Evolutionary conservation across 768 basidiomycete species (phyloP).

Genomic region (Leccinum rimulosum): DNA sequence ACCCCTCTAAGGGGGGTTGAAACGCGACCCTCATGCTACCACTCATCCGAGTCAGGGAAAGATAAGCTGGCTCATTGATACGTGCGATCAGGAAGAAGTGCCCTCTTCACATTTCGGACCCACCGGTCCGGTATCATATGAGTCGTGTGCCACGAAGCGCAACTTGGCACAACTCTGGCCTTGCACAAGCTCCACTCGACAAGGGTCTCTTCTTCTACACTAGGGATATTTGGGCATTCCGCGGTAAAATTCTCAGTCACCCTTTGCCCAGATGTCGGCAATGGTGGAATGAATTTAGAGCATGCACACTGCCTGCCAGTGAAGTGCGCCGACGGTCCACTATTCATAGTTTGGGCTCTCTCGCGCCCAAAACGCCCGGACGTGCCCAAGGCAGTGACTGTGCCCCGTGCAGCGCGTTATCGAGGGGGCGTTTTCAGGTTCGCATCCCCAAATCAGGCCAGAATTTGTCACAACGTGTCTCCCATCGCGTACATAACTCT

Average conservation of each 20-base stretch:
- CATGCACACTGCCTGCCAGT: not conserved
- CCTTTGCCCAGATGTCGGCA: constrained; percentile 9
- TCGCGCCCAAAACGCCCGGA: constrained; percentile 5
- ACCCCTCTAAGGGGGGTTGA: constrained; percentile 16
- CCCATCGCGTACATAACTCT: constrained; percentile 9
- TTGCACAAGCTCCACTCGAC: not conserved
- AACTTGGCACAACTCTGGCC: not conserved
- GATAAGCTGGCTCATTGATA: not conserved
- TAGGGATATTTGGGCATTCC: not conserved
- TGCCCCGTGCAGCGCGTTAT: constrained; percentile 12
- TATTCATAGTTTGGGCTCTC: not conserved
- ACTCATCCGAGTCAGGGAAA: too few relatives aligned
- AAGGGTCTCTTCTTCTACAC: not conserved
- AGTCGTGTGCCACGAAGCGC: not conserved
- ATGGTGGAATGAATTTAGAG: constrained; percentile 1
- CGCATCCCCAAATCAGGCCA: constrained; percentile 8
- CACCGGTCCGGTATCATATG: not conserved
- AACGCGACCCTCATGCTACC: not conserved
- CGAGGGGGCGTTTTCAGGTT: constrained; percentile 3
- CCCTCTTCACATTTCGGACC: not conserved
- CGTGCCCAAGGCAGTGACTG: constrained; percentile 15
- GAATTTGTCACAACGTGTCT: constrained; percentile 18
- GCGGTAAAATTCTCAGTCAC: not conserved
- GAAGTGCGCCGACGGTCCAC: not conserved
- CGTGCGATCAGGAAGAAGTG: not conserved